phyloP scores from a whole-genome alignment of 345 rosid species.

The Nasturtium officinale region DNA sequence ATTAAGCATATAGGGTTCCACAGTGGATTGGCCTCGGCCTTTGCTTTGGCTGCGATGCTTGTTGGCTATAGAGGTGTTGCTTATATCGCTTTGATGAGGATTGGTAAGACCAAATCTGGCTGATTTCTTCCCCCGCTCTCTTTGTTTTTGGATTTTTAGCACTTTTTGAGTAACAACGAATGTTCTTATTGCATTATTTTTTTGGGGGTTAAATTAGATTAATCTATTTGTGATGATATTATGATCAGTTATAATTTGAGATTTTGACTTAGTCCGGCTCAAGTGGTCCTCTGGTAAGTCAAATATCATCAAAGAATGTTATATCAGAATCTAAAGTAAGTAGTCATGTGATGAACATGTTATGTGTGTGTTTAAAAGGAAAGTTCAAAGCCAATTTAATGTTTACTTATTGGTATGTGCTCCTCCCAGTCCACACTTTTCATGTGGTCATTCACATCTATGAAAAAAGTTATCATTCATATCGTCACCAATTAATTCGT shows the following conservation, averaged over 20 bases:
- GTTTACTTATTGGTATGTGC: conserved; percentile 22
- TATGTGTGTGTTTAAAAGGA: conserved; percentile 24
- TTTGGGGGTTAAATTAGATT: background rate
- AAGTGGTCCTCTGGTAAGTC: conserved; percentile 25
- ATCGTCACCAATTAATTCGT: background rate
- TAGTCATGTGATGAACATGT: conserved; percentile 36
- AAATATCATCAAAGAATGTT: background rate
- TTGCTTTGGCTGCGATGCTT: conserved; percentile 72
- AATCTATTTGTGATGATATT: background rate
- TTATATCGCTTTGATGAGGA: conserved; percentile 68
- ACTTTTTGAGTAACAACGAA: conserved; percentile 9
- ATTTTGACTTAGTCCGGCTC: conserved; percentile 15
- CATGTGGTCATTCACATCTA: conserved; percentile 9
- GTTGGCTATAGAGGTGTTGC: conserved; percentile 82
- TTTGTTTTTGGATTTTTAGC: background rate
- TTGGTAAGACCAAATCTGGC: conserved; percentile 40
- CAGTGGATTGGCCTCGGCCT: conserved; percentile 50
- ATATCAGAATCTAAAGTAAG: conserved; percentile 14
- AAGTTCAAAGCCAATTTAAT: conserved; percentile 38
- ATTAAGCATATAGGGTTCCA: conserved; percentile 57
- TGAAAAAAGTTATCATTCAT: no score
- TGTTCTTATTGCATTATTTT: background rate
- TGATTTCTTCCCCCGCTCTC: conserved; percentile 2
- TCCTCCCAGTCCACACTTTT: conserved; percentile 20
- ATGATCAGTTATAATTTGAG: background rate